A percentile compares a stretch with the other conserved stretches of the same genome.
phyloP scores from a whole-genome alignment of 2,329 filamentous ascomycete genomes.

The Monosporascus sp. region DNA sequence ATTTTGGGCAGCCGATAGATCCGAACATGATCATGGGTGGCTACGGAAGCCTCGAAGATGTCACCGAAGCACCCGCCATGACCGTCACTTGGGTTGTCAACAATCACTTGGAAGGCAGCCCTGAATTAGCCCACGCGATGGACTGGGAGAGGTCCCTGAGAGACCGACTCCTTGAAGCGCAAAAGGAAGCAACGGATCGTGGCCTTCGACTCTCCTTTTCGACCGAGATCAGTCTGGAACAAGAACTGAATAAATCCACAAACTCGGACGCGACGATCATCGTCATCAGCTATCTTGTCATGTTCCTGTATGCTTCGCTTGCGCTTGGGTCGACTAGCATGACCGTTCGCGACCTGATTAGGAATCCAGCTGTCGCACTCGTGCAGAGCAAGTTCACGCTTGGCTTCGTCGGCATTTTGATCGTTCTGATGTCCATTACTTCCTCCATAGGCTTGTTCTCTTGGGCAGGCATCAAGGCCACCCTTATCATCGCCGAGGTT shows the following conservation, averaged over 20 bases:
- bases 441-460: constrained; percentile 95
- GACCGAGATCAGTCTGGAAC: constrained; percentile 88
- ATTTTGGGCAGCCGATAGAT: constrained; percentile 83
- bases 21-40: constrained; percentile 83
- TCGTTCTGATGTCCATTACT: constrained; percentile 95
- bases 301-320: constrained; percentile 96
- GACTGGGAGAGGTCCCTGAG: constrained; percentile 85
- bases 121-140: constrained; percentile 66
- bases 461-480: constrained; percentile 85
- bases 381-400: constrained; percentile 97
- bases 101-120: constrained; percentile 71
- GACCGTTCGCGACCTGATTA: constrained; percentile 68
- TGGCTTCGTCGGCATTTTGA: constrained; percentile 88
- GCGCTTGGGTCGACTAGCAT: constrained; percentile 85
- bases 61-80: constrained; percentile 71
- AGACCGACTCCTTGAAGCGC: constrained; percentile 66
- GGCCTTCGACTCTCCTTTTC: constrained; percentile 89
- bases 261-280: constrained; percentile 98
- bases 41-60: constrained; percentile 58
- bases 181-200: constrained; percentile 69
- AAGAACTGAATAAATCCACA: constrained; percentile 95
- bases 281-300: constrained; percentile 93
- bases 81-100: constrained; percentile 93
- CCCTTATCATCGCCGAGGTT: constrained; percentile 95
- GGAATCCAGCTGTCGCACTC: constrained; percentile 75